These are phyloP conservation scores for Aspergillus aculeatinus DNA, from an alignment of 2,329 filamentous ascomycete species.

Conservation along the genomic window DNA sequence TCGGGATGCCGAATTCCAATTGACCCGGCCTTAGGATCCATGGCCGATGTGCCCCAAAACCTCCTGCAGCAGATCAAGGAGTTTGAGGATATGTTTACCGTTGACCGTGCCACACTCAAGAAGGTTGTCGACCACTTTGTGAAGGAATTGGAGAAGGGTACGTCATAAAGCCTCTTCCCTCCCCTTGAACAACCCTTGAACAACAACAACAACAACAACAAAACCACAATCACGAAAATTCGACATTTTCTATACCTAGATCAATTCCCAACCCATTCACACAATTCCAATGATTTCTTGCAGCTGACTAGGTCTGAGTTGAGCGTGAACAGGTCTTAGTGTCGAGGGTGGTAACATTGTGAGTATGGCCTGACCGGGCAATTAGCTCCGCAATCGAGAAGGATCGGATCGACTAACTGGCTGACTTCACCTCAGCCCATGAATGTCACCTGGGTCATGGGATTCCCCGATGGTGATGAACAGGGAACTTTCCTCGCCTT, in stretches of 20 bases:
- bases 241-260: too few species aligned
- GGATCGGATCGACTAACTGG: neutral
- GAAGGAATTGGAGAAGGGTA: conserved; percentile 81
- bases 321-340: conserved; percentile 62
- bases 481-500: conserved; percentile 84
- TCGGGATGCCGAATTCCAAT: neutral
- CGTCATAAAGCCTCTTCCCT: conserved; percentile 17
- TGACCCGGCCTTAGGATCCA: conserved; percentile 63
- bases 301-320: neutral
- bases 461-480: conserved; percentile 81
- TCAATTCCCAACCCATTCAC: too few species aligned
- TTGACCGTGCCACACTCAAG: conserved; percentile 79
- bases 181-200: neutral
- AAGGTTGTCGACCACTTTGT: conserved; percentile 87
- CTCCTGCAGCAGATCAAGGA: conserved; percentile 76
- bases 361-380: conserved; percentile 43
- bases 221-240: too few species aligned
- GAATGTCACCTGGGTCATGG: conserved; percentile 97
- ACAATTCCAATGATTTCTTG: too few species aligned
- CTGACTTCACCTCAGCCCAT: conserved; percentile 64
- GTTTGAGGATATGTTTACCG: conserved; percentile 80
- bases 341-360: conserved; percentile 92
- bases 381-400: neutral
- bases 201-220: too few species aligned
- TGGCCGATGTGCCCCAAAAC: conserved; percentile 85